Base-by-base conservation (phyloP, 139 green algal species). In the Chlamydomonas incerta region DNA sequence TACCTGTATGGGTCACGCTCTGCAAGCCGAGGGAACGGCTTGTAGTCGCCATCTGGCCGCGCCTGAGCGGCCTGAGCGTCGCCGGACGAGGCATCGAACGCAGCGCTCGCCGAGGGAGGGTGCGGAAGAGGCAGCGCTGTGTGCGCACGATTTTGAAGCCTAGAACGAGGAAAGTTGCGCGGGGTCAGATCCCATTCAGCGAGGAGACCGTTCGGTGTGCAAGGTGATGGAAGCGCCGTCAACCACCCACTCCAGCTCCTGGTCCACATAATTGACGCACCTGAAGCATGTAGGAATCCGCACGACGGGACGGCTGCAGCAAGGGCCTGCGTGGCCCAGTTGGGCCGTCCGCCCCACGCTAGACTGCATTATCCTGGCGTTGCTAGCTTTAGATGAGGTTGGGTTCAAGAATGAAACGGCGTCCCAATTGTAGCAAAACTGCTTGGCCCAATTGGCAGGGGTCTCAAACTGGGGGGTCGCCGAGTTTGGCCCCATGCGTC, bases 1-100 rank as follows among this genome's bases (percentile, higher is more conserved):
- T 67, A 95, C 94, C 92, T 96, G 91, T 98, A 95, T 0, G 94
- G 93, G 71, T 98, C 92, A 26, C 92, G 74, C 82, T 98, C 95
- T 47, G 90, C 89, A 24, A 93, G 46, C 0, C 95, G 90, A 1
- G 93, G 84, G 72, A 98, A 98, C 13, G 91, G 91, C 75, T 87
- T 90, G 80, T 90, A 92, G 57, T 86, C 80, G 0, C 31, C 17
- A 9, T 74, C 11, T 29, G 35, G 21, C 21, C 68, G 76, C 5
- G 41, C 8, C 41, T 50, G 41, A 50, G 41, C 41, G 41, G 41
- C 41, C 41, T 8, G 6, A 5, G 41, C 5, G 10, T 85, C 52
- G 10, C 28, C 80, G 2, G 52, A 46, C 34, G 34, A 50, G 9
- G 80, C 80, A 69, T 72, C 80, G 57, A 86, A 86, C 15, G 80